These are phyloP conservation scores for Coemansia sp. DNA, from an alignment of 192 early-diverging fungal species.

Conservation along the genomic window DNA sequence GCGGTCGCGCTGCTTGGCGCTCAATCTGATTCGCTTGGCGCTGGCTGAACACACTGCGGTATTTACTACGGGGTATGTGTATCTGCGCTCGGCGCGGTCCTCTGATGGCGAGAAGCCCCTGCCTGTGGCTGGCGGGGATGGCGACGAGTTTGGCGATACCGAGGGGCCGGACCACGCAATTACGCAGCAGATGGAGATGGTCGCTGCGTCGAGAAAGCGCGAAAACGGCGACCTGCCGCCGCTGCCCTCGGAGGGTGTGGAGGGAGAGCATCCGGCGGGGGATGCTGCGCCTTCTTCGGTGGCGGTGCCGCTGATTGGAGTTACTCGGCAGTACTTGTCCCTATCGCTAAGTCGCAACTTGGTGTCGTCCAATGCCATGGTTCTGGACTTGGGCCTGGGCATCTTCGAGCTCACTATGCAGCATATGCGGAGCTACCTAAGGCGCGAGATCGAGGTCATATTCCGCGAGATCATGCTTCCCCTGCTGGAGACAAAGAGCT, in stretches of 20 bases:
- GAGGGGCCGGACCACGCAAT: slow-evolving; percentile 44
- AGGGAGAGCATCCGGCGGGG: not conserved
- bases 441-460: slow-evolving; percentile 85
- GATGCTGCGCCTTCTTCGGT: slow-evolving; percentile 5
- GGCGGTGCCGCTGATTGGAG: slow-evolving; percentile 71
- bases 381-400: slow-evolving; percentile 80
- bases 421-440: slow-evolving; percentile 67
- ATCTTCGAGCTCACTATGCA: slow-evolving; percentile 78
- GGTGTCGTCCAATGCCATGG: slow-evolving; percentile 69
- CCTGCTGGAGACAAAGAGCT: slow-evolving; percentile 72
- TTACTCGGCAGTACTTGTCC: slow-evolving; percentile 84
- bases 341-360: slow-evolving; percentile 80
- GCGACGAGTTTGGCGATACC: slow-evolving; percentile 45
- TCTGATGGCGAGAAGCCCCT: not conserved
- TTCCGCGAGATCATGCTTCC: slow-evolving; percentile 91
- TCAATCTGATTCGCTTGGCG: slow-evolving; percentile 75
- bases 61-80: slow-evolving; percentile 63
- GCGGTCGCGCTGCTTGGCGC: slow-evolving; percentile 79
- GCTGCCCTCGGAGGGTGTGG: not conserved
- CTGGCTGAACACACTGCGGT: slow-evolving; percentile 73
- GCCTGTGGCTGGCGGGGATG: not conserved
- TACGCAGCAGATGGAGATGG: slow-evolving; percentile 19
- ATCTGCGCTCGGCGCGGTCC: slow-evolving; percentile 13
- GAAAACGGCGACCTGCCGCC: not conserved
- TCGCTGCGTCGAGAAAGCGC: not conserved